These are phyloP conservation scores for Aspergillus tanneri DNA, from an alignment of 2,329 filamentous ascomycete species.

Conservation along the genomic window DNA sequence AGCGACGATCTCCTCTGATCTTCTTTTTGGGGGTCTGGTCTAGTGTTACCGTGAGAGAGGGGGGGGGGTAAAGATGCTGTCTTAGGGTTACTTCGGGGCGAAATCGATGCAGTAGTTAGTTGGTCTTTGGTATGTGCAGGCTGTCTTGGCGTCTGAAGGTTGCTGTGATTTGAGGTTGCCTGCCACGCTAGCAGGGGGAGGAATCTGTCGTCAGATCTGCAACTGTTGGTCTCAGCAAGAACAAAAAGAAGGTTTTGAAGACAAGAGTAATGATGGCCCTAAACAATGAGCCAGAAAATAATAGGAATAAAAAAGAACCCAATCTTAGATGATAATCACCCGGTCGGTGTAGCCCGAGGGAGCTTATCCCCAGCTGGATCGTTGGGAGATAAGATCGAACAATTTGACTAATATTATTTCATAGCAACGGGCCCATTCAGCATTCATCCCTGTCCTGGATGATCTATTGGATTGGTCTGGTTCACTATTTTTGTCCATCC, in stretches of 20 bases:
- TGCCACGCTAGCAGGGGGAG: slow-evolving; percentile 9
- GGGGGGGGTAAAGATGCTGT: neutral
- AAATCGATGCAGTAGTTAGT: slow-evolving; percentile 7
- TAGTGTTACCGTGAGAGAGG: neutral
- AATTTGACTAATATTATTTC: neutral
- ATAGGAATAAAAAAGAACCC: neutral
- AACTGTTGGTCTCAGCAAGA: neutral
- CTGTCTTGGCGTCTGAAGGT: slow-evolving; percentile 5
- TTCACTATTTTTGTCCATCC: neutral
- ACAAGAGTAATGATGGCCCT: neutral
- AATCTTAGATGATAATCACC: neutral
- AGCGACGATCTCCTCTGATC: neutral
- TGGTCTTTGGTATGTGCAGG: slow-evolving; percentile 1
- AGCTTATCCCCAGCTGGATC: neutral
- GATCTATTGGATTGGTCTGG: neutral
- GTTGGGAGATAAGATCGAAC: neutral
- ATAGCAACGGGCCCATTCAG: neutral
- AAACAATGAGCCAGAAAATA: too few species aligned
- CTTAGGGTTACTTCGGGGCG: slow-evolving; percentile 1
- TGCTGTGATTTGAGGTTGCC: slow-evolving; percentile 2
- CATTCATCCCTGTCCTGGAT: neutral
- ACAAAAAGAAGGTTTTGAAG: neutral
- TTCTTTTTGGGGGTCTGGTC: neutral
- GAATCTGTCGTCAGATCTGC: slow-evolving; percentile 12
- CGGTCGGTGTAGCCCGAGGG: neutral